Evolutionary conservation across 371 early-diverging fungal species (phyloP).

Genomic region (Syncephalastrum contaminatum): DNA sequence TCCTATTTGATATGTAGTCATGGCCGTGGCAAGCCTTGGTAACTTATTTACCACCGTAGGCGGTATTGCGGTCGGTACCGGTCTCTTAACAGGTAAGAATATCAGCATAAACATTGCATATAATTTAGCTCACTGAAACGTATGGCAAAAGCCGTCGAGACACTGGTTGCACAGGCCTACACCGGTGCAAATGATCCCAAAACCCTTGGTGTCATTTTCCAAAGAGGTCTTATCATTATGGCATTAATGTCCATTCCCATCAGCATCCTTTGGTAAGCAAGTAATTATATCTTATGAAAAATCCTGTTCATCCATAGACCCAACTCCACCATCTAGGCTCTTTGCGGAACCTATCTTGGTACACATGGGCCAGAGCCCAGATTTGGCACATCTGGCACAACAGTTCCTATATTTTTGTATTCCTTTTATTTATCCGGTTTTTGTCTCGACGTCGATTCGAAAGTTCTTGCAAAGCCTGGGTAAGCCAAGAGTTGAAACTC

Average conservation of each 20-base stretch:
- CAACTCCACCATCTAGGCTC: slow-evolving; percentile 14
- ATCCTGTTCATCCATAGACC: neutral
- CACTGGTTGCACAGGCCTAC: slow-evolving; percentile 43
- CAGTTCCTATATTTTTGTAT: slow-evolving; percentile 23
- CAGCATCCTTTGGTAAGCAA: slow-evolving; percentile 24
- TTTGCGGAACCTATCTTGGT: slow-evolving; percentile 27
- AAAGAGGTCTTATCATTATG: slow-evolving; percentile 33
- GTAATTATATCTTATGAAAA: neutral
- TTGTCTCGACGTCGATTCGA: slow-evolving; percentile 30
- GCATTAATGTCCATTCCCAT: slow-evolving; percentile 23
- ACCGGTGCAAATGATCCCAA: slow-evolving; percentile 35
- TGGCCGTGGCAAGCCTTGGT: slow-evolving; percentile 38
- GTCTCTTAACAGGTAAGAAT: slow-evolving; percentile 38
- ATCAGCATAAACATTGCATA: neutral
- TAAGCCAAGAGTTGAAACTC: slow-evolving; percentile 7
- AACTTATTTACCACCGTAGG: slow-evolving; percentile 30
- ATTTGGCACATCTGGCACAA: slow-evolving; percentile 31
- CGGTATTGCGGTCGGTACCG: slow-evolving; percentile 37
- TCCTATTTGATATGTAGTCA: slow-evolving; percentile 14
- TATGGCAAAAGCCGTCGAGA: slow-evolving; percentile 35
- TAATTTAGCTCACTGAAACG: neutral
- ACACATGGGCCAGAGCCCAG: slow-evolving; percentile 35
- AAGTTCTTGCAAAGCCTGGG: slow-evolving; percentile 40
- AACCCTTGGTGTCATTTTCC: slow-evolving; percentile 39
- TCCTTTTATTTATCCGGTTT: slow-evolving; percentile 27